Base-by-base conservation (phyloP, 1,284 basidiomycete genomes). In the Microbotryum violaceum region DNA sequence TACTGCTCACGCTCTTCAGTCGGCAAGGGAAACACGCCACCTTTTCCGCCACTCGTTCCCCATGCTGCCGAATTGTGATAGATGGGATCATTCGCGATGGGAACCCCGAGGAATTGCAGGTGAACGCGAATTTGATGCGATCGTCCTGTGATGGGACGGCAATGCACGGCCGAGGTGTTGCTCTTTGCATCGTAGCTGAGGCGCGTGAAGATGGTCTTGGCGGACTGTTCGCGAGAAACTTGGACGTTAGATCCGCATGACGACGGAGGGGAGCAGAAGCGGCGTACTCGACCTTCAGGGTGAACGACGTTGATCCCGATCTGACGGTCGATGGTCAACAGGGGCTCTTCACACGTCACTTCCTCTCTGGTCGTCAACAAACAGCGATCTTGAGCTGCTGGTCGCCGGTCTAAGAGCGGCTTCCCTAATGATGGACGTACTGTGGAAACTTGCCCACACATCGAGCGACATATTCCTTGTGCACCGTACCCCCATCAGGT, bases 381-480 rank as follows among this genome's bases (percentile, higher is more conserved):
- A 27, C 27, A 27, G 27, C 27, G 27, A 27, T 27, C 27, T 27
- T 27, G 27, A 61, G 42, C 42, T 21, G 23, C 54, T 23, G 16
- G 12, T 42, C 12, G 5, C 5, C 33, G 21, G 46, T 25, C 9
- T 29, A 23, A 47, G 12, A 42, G 37, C 12, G 37, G 14, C 37
- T 18, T 14, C 37, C 29, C 47, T 71, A 37, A 21, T 29, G 25
- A 6, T 14, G 9, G 7, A 77, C 86, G 74, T 70, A 92, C 87
- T 79, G 81, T 20, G 91, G 88, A 71, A 97, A 97, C 71, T 83
- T 77, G 3, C 92, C 91, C 69, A 79, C 81, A 59, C 88, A 89
- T 56, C 91, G 80, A 2, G 93, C 91, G 47, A 97, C 81, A 71
- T 97, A 97, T 73, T 94, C 91, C 76, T 97, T 97, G 67, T 82